Evolutionary conservation across 495 filamentous ascomycete species (phyloP).

Genomic region (Tricharina praecox): DNA sequence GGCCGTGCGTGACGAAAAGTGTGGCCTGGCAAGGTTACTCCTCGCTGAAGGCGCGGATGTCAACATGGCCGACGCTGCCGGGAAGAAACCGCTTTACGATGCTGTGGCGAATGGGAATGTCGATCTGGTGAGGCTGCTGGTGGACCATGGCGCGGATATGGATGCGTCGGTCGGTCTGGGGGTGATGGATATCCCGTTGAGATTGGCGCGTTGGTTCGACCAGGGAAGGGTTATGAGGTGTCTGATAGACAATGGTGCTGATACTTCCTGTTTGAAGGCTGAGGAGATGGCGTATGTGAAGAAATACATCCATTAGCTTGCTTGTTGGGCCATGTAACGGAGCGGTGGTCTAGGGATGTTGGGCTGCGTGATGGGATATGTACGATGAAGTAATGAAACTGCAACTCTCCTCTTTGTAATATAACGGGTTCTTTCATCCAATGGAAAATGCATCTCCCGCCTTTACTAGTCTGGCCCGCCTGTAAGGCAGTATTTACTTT

Average conservation of each 20-base stretch:
- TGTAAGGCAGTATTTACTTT: no score
- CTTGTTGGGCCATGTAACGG: no score
- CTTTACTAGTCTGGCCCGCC: no score
- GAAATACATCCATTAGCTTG: not conserved
- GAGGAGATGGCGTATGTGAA: not conserved
- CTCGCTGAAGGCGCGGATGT: not conserved
- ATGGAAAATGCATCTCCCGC: no score
- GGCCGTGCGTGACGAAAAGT: not conserved
- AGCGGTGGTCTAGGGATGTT: no score
- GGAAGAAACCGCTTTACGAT: not conserved
- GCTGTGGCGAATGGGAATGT: not conserved
- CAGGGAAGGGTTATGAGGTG: not conserved
- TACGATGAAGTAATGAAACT: no score
- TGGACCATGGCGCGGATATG: not conserved
- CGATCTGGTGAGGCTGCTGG: not conserved
- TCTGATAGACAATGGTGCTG: not conserved
- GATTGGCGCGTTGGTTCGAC: not conserved
- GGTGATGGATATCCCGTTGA: not conserved
- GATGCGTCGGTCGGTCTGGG: not conserved
- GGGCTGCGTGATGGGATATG: no score
- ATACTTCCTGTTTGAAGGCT: not conserved
- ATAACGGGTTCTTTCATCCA: no score
- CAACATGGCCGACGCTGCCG: not conserved
- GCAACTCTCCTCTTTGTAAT: no score
- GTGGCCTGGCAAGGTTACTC: not conserved